Percentiles rank a stretch among this genome's conserved stretches.
Conservation (phyloP, 2,329 filamentous ascomycete genomes). For the Fusarium sarcochroum region DNA sequence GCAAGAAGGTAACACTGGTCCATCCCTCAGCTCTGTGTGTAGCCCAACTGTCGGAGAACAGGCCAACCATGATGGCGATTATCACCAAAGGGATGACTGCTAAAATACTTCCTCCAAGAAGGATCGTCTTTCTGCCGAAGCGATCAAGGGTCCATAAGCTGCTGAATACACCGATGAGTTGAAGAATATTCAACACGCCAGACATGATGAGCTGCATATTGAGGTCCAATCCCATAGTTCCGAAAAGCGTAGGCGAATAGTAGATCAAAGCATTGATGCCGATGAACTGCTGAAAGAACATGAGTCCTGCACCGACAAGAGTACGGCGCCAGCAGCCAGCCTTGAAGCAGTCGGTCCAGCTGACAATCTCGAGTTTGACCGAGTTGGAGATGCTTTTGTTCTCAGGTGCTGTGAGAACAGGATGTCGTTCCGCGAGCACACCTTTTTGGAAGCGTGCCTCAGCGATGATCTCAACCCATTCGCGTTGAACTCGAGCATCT, state of each 20-base stretch:
- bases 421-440: slow-evolving; percentile 51
- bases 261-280: slow-evolving; percentile 64
- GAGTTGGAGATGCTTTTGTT: slow-evolving; percentile 19
- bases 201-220: slow-evolving; percentile 52
- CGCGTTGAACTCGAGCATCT: slow-evolving; percentile 40
- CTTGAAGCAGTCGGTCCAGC: slow-evolving; percentile 65
- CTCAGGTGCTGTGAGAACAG: slow-evolving; percentile 30
- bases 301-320: slow-evolving; percentile 63
- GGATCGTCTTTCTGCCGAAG: slow-evolving; percentile 44
- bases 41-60: slow-evolving; percentile 43
- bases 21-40: slow-evolving; percentile 44
- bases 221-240: slow-evolving; percentile 62
- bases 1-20: slow-evolving; percentile 47
- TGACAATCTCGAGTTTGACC: slow-evolving; percentile 62
- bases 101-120: slow-evolving; percentile 42
- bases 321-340: slow-evolving; percentile 62
- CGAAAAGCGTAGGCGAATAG: slow-evolving; percentile 71
- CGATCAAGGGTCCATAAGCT: slow-evolving; percentile 60
- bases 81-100: slow-evolving; percentile 30
- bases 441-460: slow-evolving; percentile 44
- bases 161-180: slow-evolving; percentile 55
- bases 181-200: slow-evolving; percentile 49
- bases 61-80: slow-evolving; percentile 46
- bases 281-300: slow-evolving; percentile 67
- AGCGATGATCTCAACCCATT: slow-evolving; percentile 47